A percentile compares a stretch with the other conserved stretches of the same genome.
Evolutionary conservation across 1,284 basidiomycete genomes (phyloP).

Genomic region (Puccinia horiana): DNA sequence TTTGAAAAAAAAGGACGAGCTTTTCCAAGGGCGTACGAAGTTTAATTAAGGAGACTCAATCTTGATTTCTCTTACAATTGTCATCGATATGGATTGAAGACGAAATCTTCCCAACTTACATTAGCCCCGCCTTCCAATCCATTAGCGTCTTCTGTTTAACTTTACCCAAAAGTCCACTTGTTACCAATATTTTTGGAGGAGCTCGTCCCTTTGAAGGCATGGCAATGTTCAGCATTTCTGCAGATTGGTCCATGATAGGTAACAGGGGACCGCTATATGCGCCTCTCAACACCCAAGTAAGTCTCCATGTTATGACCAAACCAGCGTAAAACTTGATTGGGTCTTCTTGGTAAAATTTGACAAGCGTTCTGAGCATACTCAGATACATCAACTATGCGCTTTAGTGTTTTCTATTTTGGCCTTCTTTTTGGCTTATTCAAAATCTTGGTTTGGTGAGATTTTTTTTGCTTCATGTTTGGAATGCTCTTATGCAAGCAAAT

Average conservation of each 20-base stretch:
- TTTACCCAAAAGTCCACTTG: neutral
- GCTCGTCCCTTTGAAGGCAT: slow-evolving; percentile 38
- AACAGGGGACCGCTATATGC: slow-evolving; percentile 10
- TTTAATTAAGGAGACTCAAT: neutral
- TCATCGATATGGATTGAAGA: neutral
- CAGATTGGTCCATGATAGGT: slow-evolving; percentile 40
- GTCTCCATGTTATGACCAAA: slow-evolving; percentile 4
- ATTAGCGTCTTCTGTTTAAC: slow-evolving; percentile 41
- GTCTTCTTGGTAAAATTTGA: neutral
- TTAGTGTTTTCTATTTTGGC: slow-evolving; percentile 19
- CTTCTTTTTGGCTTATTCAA: slow-evolving; percentile 19
- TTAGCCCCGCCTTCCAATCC: slow-evolving; percentile 32
- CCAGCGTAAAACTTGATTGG: too few relatives aligned
- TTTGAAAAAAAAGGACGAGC: neutral
- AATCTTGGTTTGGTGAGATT: slow-evolving; percentile 43
- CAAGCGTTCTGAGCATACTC: neutral
- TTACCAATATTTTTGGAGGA: slow-evolving; percentile 36
- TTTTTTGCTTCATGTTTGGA: too few relatives aligned
- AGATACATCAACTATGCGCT: slow-evolving; percentile 34
- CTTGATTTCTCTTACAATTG: neutral
- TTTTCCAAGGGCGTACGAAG: neutral
- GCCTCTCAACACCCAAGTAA: slow-evolving; percentile 31
- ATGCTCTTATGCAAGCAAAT: neutral
- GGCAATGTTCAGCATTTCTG: slow-evolving; percentile 23
- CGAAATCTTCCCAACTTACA: slow-evolving; percentile 40